Percentiles rank a stretch among this genome's conserved stretches.
These are phyloP conservation scores for Diplodia sapinea DNA, from an alignment of 2,329 filamentous ascomycete genomes.

Conservation along the genomic window DNA sequence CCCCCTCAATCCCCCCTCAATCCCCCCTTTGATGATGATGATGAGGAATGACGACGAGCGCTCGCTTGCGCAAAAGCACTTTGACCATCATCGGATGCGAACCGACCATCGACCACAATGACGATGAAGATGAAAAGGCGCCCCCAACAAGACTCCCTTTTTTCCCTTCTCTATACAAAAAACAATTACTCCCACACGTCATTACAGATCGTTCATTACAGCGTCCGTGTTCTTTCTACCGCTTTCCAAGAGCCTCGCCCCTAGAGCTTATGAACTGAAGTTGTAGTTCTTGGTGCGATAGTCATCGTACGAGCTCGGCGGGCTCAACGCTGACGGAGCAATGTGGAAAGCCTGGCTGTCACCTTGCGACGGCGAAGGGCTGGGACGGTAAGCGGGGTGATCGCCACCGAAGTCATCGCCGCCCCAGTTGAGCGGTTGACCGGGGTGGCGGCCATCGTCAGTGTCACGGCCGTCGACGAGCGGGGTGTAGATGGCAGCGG, in stretches of 20 bases:
- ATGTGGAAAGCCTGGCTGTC: slow-evolving; percentile 23
- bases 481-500: slow-evolving; percentile 20
- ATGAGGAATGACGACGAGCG: not conserved
- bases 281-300: slow-evolving; percentile 28
- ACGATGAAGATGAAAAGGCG: not conserved
- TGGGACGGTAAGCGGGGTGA: slow-evolving; percentile 24
- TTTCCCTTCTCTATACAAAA: slow-evolving; percentile 1
- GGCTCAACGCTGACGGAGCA: slow-evolving; percentile 23
- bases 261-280: slow-evolving; percentile 9
- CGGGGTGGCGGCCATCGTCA: slow-evolving; percentile 49
- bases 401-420: slow-evolving; percentile 2
- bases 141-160: not conserved
- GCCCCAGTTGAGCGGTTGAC: slow-evolving; percentile 42
- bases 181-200: not conserved
- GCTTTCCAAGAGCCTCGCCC: not conserved
- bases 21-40: not conserved
- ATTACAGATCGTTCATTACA: not conserved
- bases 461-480: slow-evolving; percentile 40
- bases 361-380: not conserved
- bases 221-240: not conserved
- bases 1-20: not conserved
- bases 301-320: slow-evolving; percentile 24
- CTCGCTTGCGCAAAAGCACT: not conserved
- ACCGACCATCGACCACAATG: not conserved
- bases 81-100: not conserved